These are phyloP conservation scores for Aurantiochytrium sp. DNA, from an alignment of 108 stramenopile species.

Conservation along the genomic window DNA sequence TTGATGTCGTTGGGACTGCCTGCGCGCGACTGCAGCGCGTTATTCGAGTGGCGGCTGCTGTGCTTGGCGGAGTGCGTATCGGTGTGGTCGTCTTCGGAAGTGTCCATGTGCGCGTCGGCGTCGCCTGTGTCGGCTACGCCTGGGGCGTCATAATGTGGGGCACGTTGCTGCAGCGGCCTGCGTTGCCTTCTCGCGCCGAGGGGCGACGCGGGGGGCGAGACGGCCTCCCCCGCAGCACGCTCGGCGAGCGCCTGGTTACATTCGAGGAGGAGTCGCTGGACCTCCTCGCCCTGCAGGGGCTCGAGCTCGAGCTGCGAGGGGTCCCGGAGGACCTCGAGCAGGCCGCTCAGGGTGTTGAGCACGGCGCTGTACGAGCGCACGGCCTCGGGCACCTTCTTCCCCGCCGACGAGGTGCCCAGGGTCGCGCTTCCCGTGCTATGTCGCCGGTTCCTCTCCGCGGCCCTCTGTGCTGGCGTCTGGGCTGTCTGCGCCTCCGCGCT, in stretches of 20 bases:
- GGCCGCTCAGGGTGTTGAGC: not conserved
- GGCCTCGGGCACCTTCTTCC: not conserved
- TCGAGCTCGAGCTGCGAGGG: not conserved
- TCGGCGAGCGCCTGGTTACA: not conserved
- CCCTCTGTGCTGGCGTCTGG: no score
- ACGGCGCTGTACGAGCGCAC: not conserved
- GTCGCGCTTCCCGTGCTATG: not conserved
- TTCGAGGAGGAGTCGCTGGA: not conserved
- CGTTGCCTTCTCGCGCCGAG: no score
- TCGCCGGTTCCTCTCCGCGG: not conserved
- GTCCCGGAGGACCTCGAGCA: not conserved
- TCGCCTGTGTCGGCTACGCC: not conserved
- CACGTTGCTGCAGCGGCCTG: no score
- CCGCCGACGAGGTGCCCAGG: not conserved
- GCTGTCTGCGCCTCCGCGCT: no score
- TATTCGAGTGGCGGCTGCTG: not conserved
- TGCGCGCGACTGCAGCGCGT: not conserved
- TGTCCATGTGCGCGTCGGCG: not conserved
- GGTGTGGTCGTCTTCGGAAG: not conserved
- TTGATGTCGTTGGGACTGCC: not conserved
- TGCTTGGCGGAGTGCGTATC: not conserved
- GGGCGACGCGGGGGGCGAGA: no score
- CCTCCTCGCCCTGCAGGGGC: not conserved
- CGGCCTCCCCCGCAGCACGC: not conserved
- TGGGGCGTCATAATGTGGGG: no score